Evolutionary conservation across 768 basidiomycete genomes (phyloP), one percentile per base, ranked within the genome.

Genomic region (Lentinula sp.): DNA sequence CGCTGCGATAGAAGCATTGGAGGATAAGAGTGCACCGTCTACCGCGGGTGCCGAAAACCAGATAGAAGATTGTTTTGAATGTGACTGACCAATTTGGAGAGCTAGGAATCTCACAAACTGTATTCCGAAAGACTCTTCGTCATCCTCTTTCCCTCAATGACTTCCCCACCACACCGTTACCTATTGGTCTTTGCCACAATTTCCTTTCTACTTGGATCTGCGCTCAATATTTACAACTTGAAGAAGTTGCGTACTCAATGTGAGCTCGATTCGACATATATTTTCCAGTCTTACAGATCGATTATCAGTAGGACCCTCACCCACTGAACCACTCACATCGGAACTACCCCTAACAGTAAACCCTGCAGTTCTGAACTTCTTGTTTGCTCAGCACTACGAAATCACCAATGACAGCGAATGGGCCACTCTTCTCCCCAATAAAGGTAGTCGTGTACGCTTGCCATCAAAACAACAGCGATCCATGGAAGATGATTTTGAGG

Each of bases 331-430:
- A 10, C 34, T 61, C 8, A 21, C 50, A 3, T 61, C 63, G 34
- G 63, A 64, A n/a, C 57, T 64, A 6, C 63, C 63, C 3, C 31
- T 64, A 1, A 28, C 63, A 2, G 35, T 64, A 5, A 40, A 35
- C 23, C n/a, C 56, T 43, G 60, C 57, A 7, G 48, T 42, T 23
- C 40, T 64, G 4, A 58, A 61, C 18, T 64, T 46, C 18, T 9
- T 46, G 21, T 46, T 46, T 8, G 45, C 45, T 46, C 45, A 46
- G 21, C 45, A 46, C 45, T 46, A 46, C 11, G 45, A 46, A 46
- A 46, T 46, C n/a, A 46, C 45, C 45, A 46, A 46, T n/a, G 45
- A 18, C 45, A 46, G 18, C 18, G 45, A 46, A 21, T 46, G 45
- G 45, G 45, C 45, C 11, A 46, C 45, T 46, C 45, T 46, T n/a